Evolutionary conservation across 306 rosid genomes (phyloP), one percentile per base, ranked within the genome.

Genomic region (Corylus heterophylla): DNA sequence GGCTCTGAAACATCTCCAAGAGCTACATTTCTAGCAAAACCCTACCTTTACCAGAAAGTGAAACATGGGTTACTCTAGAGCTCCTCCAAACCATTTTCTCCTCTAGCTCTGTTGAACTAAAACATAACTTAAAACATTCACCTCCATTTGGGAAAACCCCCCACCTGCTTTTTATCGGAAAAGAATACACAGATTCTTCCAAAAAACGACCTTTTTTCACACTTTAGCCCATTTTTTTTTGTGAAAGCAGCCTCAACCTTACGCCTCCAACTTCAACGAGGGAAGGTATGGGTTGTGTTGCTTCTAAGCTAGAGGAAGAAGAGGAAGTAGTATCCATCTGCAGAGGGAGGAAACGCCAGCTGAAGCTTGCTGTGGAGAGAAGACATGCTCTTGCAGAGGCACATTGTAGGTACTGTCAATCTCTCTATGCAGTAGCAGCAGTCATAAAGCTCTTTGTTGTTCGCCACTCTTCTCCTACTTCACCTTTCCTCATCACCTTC

Each of bases 281-380:
- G 62, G 76, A 78, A 70, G 80, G 85, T 59, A 95, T 91, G 97
- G 98, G 99, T 0, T 93, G 99, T 86, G 96, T 90, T 51, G 93
- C 98, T 44, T 95, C 99, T 22, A 95, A 91, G 87, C 95, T 95
- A 72, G 98, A 90, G 94, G 99, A 91, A 29, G 97, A 92, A 81
- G 95, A 86, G 58, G 93, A 85, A 82, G 97, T 90, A 0, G 94
- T 95, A 3, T 75, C 89, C 35, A 91, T 95, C 12, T 95, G 99
- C 74, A 88, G 88, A 87, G 98, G 93, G 88, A 93, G 99, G 85
- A 95, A 91, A 35, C 88, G 86, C 3, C 89, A 83, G 63, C 82
- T 95, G 55, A 95, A 93, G 81, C 59, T 86, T 35, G 98, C 98
- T 2, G 93, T 95, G 71, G 98, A 93, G 83, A 91, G 86, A 88